Evolutionary conservation across 2,329 filamentous ascomycete species (phyloP), one percentile per base, ranked within the genome.

Genomic region (Cladosporium sp.): DNA sequence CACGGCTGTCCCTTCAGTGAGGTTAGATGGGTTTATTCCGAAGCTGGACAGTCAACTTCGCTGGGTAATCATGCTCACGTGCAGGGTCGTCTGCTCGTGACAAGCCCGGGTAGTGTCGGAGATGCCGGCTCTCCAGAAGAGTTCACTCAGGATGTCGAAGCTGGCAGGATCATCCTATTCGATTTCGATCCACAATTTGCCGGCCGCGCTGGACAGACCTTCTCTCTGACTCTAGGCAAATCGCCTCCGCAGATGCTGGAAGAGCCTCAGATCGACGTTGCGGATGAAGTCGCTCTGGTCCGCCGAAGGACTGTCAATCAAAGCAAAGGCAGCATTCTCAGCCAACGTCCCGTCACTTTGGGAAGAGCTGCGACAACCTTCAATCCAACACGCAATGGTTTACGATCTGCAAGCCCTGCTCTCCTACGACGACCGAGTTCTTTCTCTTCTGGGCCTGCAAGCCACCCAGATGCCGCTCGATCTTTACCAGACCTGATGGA

Each of bases 1-100:
- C 69, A 68, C 49, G 67, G 67, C 0, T 69, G 67, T 49, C 67
- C 67, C 1, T 69, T 70, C 49, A 66, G 58, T 41, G 67, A 70
- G 18, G 61, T 61, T 22, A 56, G 61, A 11, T 70, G 67, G 67
- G 63, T 70, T 14, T 60, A 68, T 53, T 67, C 66, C 38, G 59
- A 62, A 3, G 54, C 59, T 4, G 61, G 61, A 10, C 40, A 64
- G 31, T 61, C 66, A 2, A 59, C 62, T 16, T 63, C 63, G 8
- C 32, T 55, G 14, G 54, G 50, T 50, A 60, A 60, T 37, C 58
- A 61, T 18, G 58, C 53, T 3, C 59, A 61, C 31, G 63, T 68
- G 11, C 61, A 63, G 53, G 67, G 67, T 9, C 59, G 67, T 5
- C 54, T 70, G 45, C 61, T 70, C 8, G 67, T 68, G 4, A 65